Base-by-base conservation (phyloP, 106 monocot species). In the Allium sativum region DNA sequence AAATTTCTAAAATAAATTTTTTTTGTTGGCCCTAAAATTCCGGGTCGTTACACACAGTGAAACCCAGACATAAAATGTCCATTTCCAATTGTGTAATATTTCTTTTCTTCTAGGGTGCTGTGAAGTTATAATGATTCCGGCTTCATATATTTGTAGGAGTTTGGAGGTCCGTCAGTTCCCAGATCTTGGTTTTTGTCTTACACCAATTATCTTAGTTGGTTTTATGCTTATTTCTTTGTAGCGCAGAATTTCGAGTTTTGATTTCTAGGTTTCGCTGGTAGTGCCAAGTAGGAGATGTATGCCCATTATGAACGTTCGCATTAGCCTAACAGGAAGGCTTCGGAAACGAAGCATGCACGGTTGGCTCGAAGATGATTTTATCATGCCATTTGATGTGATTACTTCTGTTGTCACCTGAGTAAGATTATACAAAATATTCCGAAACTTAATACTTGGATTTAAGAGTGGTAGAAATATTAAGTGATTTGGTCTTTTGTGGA, bases 281-380 rank as follows among this genome's bases (percentile, higher is more conserved):
- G 77, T 44, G 3, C 85, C 85, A 1, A 70, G 12, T 18, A 90
- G 44, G 42, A 85, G 76, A 47, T 85, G 90, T 41, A 90, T 9
- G 7, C 74, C 64, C 85, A 82, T 79, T 9, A 78, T 46, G 22
- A 85, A 69, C 9, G 85, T 85, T 9, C 66, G 68, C 77, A 80
- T 81, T 14, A 81, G 52, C n/a, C 80, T 65, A 6, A 91, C 64
- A 6, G 91, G 91, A 21, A 83, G 70, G 63, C 91, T 86, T 43
- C 67, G 41, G 43, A 78, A 91, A 19, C 60, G 65, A 0, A 91
- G 73, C 86, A 91, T 86, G 73, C 80, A 91, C 18, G 91, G 91
- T 41, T 69, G 77, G 82, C 86, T 86, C 0, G 83, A 83, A 11
- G 68, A 21, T 12, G 64, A 51, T 6, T 74, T 59, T 9, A 67